phyloP scores from a whole-genome alignment of 75 land plant species.

The Cryptomeria japonica region DNA sequence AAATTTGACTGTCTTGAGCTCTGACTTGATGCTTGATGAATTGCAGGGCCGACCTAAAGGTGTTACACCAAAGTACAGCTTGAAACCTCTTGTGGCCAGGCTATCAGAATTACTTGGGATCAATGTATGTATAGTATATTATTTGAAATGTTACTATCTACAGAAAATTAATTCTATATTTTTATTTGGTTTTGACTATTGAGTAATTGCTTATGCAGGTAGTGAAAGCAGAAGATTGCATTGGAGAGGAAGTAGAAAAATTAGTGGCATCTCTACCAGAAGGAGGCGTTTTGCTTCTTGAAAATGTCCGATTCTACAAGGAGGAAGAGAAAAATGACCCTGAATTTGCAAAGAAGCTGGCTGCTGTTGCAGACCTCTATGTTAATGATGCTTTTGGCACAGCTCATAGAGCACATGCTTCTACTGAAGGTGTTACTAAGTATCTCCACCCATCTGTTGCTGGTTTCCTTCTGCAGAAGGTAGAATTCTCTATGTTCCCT shows the following conservation, averaged over 20 bases:
- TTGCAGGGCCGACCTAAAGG: slow-evolving; percentile 85
- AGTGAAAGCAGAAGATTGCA: slow-evolving; percentile 76
- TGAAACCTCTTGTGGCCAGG: slow-evolving; percentile 75
- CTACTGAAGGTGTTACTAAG: slow-evolving; percentile 89
- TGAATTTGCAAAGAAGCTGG: slow-evolving; percentile 86
- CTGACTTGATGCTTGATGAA: background rate
- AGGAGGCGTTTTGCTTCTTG: slow-evolving; percentile 87
- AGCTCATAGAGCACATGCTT: slow-evolving; percentile 93
- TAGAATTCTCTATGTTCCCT: slow-evolving; percentile 10
- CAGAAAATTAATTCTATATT: background rate
- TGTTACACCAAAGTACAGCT: slow-evolving; percentile 80
- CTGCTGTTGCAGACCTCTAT: slow-evolving; percentile 84
- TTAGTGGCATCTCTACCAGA: slow-evolving; percentile 62
- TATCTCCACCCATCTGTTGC: slow-evolving; percentile 78
- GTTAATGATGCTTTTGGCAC: slow-evolving; percentile 97
- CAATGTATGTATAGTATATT: slow-evolving; percentile 23
- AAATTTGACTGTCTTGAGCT: background rate
- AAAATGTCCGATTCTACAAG: slow-evolving; percentile 89
- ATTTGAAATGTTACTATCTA: slow-evolving; percentile 10
- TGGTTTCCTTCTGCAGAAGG: slow-evolving; percentile 96
- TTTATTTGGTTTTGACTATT: background rate
- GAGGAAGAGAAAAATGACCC: slow-evolving; percentile 97
- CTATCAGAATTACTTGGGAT: slow-evolving; percentile 69
- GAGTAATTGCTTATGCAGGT: slow-evolving; percentile 40
- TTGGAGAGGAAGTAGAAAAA: slow-evolving; percentile 76